Percentiles rank a stretch among this genome's conserved stretches.
These are phyloP conservation scores for Plectosphaerella plurivora DNA, from an alignment of 2,329 filamentous ascomycete genomes.

Conservation along the genomic window DNA sequence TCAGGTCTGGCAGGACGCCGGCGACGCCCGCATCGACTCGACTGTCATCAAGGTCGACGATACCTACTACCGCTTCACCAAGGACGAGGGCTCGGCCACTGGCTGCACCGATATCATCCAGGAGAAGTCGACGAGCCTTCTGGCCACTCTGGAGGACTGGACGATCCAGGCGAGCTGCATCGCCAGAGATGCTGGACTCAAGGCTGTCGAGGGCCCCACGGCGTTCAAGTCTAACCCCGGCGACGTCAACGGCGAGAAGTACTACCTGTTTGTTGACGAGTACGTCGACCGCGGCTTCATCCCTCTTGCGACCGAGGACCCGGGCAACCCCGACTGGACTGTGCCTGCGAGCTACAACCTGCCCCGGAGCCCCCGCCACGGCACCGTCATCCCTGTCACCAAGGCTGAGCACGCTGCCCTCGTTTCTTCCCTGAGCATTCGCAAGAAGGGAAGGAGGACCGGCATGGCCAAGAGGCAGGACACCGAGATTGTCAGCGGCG, in stretches of 20 bases:
- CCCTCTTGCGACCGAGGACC: slow-evolving; percentile 44
- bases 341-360: slow-evolving; percentile 40
- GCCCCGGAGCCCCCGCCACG: slow-evolving; percentile 46
- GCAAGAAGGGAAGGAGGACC: slow-evolving; percentile 27
- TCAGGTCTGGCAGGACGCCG: slow-evolving; percentile 46
- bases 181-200: slow-evolving; percentile 42
- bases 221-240: slow-evolving; percentile 44
- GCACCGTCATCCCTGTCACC: slow-evolving; percentile 48
- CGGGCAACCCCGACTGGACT: slow-evolving; percentile 43
- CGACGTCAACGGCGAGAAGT: slow-evolving; percentile 47
- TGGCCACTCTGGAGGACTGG: slow-evolving; percentile 37
- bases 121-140: slow-evolving; percentile 38
- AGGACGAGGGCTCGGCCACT: slow-evolving; percentile 46
- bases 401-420: slow-evolving; percentile 34
- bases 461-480: slow-evolving; percentile 7
- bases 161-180: slow-evolving; percentile 41
- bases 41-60: slow-evolving; percentile 39
- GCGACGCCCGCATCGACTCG: slow-evolving; percentile 46
- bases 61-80: slow-evolving; percentile 48
- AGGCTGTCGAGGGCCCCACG: slow-evolving; percentile 46
- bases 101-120: slow-evolving; percentile 52
- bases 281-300: slow-evolving; percentile 47
- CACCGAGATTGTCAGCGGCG: slow-evolving; percentile 7
- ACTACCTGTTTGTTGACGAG: slow-evolving; percentile 52
- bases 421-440: slow-evolving; percentile 18